phyloP scores from a whole-genome alignment of 192 early-diverging fungal species.

The Dissophora globulifera region DNA sequence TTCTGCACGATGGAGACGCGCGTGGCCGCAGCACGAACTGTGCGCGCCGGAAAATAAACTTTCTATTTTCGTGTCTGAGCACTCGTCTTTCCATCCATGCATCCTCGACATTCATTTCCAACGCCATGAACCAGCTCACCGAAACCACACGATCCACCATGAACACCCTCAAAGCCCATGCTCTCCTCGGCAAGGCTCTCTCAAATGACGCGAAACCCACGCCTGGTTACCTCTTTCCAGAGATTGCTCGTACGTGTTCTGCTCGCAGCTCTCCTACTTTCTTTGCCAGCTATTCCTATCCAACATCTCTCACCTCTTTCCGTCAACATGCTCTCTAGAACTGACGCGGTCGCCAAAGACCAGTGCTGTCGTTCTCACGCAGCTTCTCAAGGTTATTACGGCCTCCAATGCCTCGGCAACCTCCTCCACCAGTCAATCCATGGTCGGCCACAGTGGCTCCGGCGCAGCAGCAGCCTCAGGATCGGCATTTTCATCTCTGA shows the following conservation, averaged over 20 bases:
- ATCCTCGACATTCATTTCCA: background rate
- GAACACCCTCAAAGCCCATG: constrained; percentile 34
- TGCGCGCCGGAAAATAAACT: no score
- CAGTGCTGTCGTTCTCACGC: constrained; percentile 11
- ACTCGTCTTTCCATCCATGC: background rate
- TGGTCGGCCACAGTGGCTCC: background rate
- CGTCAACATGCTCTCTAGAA: background rate
- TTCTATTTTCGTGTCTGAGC: background rate
- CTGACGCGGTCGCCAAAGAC: constrained; percentile 38
- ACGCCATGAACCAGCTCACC: constrained; percentile 38
- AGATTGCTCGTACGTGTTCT: constrained; percentile 30
- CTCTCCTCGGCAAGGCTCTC: constrained; percentile 41
- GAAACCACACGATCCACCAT: constrained; percentile 41
- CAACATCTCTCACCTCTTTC: background rate
- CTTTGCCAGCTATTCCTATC: background rate
- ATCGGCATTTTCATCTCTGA: constrained; percentile 3
- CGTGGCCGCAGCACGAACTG: no score
- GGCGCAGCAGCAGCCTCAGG: background rate
- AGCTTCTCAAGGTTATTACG: constrained; percentile 38
- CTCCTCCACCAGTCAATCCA: background rate
- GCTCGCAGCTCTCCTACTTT: background rate
- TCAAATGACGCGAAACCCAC: constrained; percentile 48
- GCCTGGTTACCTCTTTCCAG: constrained; percentile 47
- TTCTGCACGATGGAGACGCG: no score
- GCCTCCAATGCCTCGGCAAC: constrained; percentile 4